Percentiles rank a stretch among this genome's conserved stretches.
These are phyloP conservation scores for Epichloe sibirici DNA, from an alignment of 2,329 filamentous ascomycete genomes.

Conservation along the genomic window DNA sequence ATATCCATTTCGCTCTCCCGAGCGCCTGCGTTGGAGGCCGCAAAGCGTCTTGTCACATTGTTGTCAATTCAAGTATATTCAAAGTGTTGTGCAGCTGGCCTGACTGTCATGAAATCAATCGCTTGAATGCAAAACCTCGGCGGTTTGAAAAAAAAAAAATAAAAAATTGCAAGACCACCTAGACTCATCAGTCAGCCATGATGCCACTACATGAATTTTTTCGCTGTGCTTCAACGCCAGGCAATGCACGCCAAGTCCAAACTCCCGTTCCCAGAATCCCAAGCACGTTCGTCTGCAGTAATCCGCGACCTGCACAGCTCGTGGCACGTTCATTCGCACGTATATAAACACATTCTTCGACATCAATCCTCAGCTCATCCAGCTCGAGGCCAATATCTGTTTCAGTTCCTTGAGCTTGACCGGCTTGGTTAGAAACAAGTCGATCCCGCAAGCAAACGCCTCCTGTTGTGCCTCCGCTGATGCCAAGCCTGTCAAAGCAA, in stretches of 20 bases:
- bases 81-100: no score
- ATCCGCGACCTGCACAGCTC: not conserved
- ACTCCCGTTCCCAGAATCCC: no score
- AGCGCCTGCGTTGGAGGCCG: no score
- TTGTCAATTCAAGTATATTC: no score
- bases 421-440: conserved; percentile 40
- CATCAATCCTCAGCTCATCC: not conserved
- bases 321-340: not conserved
- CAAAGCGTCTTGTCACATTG: no score
- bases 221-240: no score
- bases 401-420: conserved; percentile 26
- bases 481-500: conserved; percentile 38
- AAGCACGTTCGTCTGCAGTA: no score
- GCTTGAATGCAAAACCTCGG: no score
- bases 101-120: no score
- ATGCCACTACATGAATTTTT: no score
- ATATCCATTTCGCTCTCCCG: no score
- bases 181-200: no score
- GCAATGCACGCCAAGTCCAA: not conserved
- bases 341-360: not conserved
- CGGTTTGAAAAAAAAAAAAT: not conserved
- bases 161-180: not conserved
- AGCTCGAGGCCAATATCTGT: not conserved
- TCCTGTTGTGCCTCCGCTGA: conserved; percentile 35
- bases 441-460: conserved; percentile 36